Conservation (phyloP, 1,139 yeast species). For the Protomyces macrosporus region DNA sequence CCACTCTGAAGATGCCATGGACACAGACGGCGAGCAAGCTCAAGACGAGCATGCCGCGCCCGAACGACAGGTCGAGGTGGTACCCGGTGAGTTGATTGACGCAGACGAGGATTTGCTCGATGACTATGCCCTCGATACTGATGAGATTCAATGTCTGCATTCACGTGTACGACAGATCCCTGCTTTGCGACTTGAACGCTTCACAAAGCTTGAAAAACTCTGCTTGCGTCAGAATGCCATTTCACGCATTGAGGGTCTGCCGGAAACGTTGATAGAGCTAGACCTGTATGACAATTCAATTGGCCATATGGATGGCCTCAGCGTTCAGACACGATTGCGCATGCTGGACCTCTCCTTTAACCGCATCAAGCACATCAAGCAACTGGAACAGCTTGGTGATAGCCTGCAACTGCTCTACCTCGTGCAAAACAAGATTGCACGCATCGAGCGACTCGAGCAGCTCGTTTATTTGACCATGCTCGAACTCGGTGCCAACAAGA, state of each 20-base stretch:
- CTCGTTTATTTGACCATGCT: constrained; percentile 60
- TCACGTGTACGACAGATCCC: constrained; percentile 15
- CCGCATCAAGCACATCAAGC: constrained; percentile 79
- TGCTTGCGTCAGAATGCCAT: constrained; percentile 82
- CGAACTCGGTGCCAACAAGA: constrained; percentile 88
- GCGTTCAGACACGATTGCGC: constrained; percentile 41
- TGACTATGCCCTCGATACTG: constrained; percentile 17
- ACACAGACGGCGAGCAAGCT: constrained; percentile 8
- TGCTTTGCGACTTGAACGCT: constrained; percentile 9
- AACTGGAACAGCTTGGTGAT: constrained; percentile 54
- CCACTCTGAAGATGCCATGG: not conserved
- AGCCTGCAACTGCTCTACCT: constrained; percentile 67
- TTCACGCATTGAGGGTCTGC: constrained; percentile 62
- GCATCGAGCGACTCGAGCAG: constrained; percentile 61
- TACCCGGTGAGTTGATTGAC: constrained; percentile 12
- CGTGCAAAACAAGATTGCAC: constrained; percentile 80
- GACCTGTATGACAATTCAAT: constrained; percentile 91
- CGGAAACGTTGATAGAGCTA: constrained; percentile 61
- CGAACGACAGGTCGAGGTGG: constrained; percentile 1
- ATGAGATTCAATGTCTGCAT: constrained; percentile 12
- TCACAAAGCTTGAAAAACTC: constrained; percentile 41
- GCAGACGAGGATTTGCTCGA: constrained; percentile 22
- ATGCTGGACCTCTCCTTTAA: constrained; percentile 83
- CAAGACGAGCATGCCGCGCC: not conserved
- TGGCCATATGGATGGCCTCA: constrained; percentile 60